These are phyloP conservation scores for Hypoxylon sp. DNA, from an alignment of 2,329 filamentous ascomycete species.

Conservation along the genomic window DNA sequence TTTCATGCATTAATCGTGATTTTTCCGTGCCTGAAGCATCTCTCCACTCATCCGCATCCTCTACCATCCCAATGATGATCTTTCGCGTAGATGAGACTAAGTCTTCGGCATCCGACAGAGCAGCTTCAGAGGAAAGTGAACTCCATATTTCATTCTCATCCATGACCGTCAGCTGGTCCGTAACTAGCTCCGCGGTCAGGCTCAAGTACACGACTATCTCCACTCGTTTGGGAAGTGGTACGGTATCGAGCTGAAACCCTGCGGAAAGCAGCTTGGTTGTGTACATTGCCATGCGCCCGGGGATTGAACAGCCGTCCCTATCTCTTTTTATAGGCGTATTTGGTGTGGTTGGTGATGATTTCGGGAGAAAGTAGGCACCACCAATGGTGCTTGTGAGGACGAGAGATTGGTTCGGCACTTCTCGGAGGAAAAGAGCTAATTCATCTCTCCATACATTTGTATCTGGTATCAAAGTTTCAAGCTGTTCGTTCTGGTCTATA, in stretches of 20 bases:
- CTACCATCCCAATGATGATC: slow-evolving; percentile 56
- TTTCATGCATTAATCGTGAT: slow-evolving; percentile 57
- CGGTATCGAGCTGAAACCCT: slow-evolving; percentile 56
- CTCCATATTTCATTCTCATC: slow-evolving; percentile 64
- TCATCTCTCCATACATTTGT: slow-evolving; percentile 75
- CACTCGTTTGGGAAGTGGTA: slow-evolving; percentile 61
- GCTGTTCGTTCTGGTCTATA: slow-evolving; percentile 14
- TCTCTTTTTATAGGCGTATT: slow-evolving; percentile 66
- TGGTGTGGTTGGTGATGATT: slow-evolving; percentile 48
- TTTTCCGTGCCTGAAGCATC: slow-evolving; percentile 54
- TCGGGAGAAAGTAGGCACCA: slow-evolving; percentile 77
- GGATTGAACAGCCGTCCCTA: slow-evolving; percentile 76
- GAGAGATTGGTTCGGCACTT: slow-evolving; percentile 72
- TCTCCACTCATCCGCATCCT: slow-evolving; percentile 58
- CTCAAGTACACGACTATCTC: slow-evolving; percentile 68
- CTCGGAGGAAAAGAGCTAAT: slow-evolving; percentile 68
- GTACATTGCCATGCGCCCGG: slow-evolving; percentile 83
- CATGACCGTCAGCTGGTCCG: slow-evolving; percentile 67
- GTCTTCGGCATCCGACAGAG: slow-evolving; percentile 59
- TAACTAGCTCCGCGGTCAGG: slow-evolving; percentile 65
- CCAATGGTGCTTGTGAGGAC: slow-evolving; percentile 81
- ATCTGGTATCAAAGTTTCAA: slow-evolving; percentile 70
- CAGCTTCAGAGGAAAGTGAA: slow-evolving; percentile 56
- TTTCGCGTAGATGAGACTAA: slow-evolving; percentile 60
- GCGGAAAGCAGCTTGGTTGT: slow-evolving; percentile 69